These are phyloP conservation scores for Amanita jacksonii DNA, from an alignment of 768 basidiomycete species.

Conservation along the genomic window DNA sequence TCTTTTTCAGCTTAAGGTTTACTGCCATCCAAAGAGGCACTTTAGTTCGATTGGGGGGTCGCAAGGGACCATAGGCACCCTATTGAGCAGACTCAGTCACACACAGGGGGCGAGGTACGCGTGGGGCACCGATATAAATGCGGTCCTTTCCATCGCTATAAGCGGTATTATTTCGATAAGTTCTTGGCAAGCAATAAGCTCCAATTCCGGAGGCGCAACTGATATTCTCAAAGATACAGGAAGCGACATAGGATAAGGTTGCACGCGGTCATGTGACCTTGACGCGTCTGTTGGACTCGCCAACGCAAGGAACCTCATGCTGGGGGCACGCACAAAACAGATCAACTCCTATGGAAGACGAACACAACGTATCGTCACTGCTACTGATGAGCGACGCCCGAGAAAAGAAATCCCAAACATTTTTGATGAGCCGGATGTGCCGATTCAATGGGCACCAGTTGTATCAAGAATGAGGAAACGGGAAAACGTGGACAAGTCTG, in stretches of 20 bases:
- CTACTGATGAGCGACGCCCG: constrained; percentile 24
- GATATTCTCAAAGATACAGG: constrained; percentile 62
- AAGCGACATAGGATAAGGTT: constrained; percentile 53
- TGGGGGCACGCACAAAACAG: constrained; percentile 54
- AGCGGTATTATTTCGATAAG: constrained; percentile 81
- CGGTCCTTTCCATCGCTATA: constrained; percentile 84
- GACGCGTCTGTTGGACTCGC: too few species aligned
- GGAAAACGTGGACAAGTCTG: constrained; percentile 22
- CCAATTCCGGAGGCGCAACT: constrained; percentile 77
- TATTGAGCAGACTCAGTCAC: constrained; percentile 23
- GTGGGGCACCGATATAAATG: constrained; percentile 88
- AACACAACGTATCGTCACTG: constrained; percentile 47
- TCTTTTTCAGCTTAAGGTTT: constrained; percentile 89
- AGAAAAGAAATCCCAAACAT: constrained; percentile 24
- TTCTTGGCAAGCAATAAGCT: constrained; percentile 80
- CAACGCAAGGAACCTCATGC: too few species aligned
- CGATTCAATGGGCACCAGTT: constrained; percentile 24
- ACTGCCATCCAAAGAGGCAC: constrained; percentile 97
- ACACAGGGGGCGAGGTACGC: constrained; percentile 11
- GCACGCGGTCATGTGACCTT: constrained; percentile 21
- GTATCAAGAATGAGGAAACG: constrained; percentile 39
- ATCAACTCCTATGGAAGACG: constrained; percentile 59
- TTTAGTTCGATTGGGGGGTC: constrained; percentile 73
- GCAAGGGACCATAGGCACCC: constrained; percentile 90
- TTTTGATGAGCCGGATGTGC: constrained; percentile 37